Evolutionary conservation across 352 stramenopile species (phyloP), one percentile per base, ranked within the genome.

Genomic region (Phytophthora hibernalis): DNA sequence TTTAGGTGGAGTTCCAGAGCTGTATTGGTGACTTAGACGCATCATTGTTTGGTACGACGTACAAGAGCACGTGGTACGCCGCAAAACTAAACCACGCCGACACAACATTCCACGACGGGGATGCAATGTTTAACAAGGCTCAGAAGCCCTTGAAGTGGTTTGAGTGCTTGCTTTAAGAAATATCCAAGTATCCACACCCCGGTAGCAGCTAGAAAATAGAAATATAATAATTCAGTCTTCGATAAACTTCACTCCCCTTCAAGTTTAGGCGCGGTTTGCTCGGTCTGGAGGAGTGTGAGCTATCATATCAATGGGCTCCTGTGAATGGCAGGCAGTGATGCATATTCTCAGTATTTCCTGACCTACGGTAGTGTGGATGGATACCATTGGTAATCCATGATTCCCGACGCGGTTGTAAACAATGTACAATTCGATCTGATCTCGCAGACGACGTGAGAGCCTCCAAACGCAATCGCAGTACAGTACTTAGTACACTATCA

Each of bases 101-200:
- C 61, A 80, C 61, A 20, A 67, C 70, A 8, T 83, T 85, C 63
- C 68, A 75, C 56, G 78, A 78, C 52, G 72, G 74, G n/a, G 79
- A 85, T 38, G 50, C 61, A 0, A 61, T 76, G 28, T 76, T 80
- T 30, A 68, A 74, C 54, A 65, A 68, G 37, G 51, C 43, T 38
- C 53, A 79, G 51, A 83, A 86, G 53, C 74, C 77, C 1, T 42
- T 80, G 22, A 86, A 86, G 65, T 86, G 72, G 77, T 83, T 86
- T 43, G 68, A 82, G 62, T 83, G 75, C n/a, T 50, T 70, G 45
- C 61, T 79, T 10, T 75, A 65, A 62, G 35, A 52, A 21, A 26
- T 31, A 4, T 40, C 33, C 11, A 40, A 40, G 33, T 9, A 12
- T 33, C 6, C 5, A 33, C 28, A 33, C 2, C 8, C 8, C 6